Conservation (phyloP, 2,329 filamentous ascomycete species). For the Fusarium abutilonis region DNA sequence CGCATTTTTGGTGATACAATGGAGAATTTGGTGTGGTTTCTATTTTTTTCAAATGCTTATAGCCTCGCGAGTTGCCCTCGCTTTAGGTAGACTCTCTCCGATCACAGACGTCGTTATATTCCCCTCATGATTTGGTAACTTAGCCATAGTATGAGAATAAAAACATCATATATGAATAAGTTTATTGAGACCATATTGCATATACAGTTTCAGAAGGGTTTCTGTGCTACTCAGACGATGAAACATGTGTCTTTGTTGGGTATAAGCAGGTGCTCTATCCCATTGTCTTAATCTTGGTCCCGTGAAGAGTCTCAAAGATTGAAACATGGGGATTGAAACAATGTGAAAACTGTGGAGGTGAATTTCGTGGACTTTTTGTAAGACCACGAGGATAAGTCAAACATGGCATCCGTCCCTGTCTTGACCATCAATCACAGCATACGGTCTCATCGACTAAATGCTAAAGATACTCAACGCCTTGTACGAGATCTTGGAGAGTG, state of each 20-base stretch:
- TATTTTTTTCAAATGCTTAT: slow-evolving; percentile 6
- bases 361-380: not conserved
- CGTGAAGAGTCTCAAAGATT: not conserved
- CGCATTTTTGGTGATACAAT: slow-evolving; percentile 31
- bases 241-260: not conserved
- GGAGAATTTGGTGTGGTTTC: slow-evolving; percentile 13
- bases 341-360: not conserved
- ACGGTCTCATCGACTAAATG: not conserved
- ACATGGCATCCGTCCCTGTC: no score
- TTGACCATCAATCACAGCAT: no score
- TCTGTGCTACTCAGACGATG: not conserved
- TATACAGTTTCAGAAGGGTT: no score
- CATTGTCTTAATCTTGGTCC: slow-evolving; percentile 6
- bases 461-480: not conserved
- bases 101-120: slow-evolving; percentile 26
- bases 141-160: slow-evolving; percentile 11
- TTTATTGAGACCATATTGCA: no score
- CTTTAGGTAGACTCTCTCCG: slow-evolving; percentile 21
- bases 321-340: not conserved
- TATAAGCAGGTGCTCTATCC: not conserved
- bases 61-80: slow-evolving; percentile 24
- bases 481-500: not conserved
- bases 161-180: not conserved
- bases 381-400: not conserved
- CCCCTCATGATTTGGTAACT: slow-evolving; percentile 22